Conservation (phyloP, 1,139 yeast genomes). For the Suhomyces chickasaworum region DNA sequence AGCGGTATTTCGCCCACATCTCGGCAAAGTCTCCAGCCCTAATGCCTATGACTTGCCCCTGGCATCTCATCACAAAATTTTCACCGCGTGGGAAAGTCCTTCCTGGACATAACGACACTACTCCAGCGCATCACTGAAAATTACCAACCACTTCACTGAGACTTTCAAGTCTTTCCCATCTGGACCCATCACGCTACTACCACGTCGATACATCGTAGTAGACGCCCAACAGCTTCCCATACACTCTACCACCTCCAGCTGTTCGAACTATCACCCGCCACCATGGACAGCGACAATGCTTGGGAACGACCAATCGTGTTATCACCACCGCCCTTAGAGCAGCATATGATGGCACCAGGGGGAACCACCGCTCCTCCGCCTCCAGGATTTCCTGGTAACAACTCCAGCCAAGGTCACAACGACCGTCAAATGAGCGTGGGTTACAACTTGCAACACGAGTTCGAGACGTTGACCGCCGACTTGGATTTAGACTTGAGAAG, state of each 20-base stretch:
- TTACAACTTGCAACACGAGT: slow-evolving; percentile 49
- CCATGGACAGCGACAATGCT: slow-evolving; percentile 17
- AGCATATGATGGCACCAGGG: slow-evolving; percentile 9
- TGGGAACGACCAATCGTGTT: slow-evolving; percentile 40
- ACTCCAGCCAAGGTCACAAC: slow-evolving; percentile 18
- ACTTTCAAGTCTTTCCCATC: slow-evolving; percentile 5
- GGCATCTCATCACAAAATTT: slow-evolving; percentile 15
- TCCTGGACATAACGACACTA: slow-evolving; percentile 8
- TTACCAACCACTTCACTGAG: slow-evolving; percentile 2
- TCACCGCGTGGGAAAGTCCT: slow-evolving; percentile 12
- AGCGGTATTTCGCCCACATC: not conserved
- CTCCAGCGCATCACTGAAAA: slow-evolving; percentile 7
- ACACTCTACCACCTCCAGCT: not conserved
- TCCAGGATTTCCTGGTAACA: not conserved
- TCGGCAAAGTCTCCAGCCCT: not conserved
- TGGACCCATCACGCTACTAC: slow-evolving; percentile 1
- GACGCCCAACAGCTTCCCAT: not conserved
- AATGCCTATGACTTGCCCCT: slow-evolving; percentile 3
- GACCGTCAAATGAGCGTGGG: slow-evolving; percentile 48
- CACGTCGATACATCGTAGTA: slow-evolving; percentile 4
- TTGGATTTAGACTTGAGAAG: slow-evolving; percentile 46
- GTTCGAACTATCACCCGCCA: slow-evolving; percentile 2
- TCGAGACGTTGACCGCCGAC: slow-evolving; percentile 49
- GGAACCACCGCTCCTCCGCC: not conserved
- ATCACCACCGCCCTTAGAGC: slow-evolving; percentile 45